Percentiles rank a stretch among this genome's conserved stretches.
phyloP scores from a whole-genome alignment of 2,329 filamentous ascomycete genomes.

The Fusarium compactum region DNA sequence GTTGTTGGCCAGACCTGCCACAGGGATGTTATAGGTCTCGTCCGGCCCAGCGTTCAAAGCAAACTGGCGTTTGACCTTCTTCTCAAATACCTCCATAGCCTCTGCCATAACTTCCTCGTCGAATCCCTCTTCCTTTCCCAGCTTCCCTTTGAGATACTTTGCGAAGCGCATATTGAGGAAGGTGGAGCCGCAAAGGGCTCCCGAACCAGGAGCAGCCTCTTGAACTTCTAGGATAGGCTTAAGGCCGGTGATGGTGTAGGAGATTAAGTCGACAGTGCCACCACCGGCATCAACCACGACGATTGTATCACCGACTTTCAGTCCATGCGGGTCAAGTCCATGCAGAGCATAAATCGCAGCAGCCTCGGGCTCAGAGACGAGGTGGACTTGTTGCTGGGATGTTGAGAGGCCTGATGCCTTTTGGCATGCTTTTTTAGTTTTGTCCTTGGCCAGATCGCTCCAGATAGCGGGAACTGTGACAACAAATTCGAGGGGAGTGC shows the following conservation, averaged over 20 bases:
- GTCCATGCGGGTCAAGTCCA: slow-evolving; percentile 54
- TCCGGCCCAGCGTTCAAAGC: slow-evolving; percentile 49
- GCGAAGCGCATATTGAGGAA: slow-evolving; percentile 60
- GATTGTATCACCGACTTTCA: slow-evolving; percentile 59
- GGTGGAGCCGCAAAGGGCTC: slow-evolving; percentile 61
- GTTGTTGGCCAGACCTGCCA: slow-evolving; percentile 57
- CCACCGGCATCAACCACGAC: slow-evolving; percentile 66
- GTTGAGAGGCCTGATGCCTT: slow-evolving; percentile 50
- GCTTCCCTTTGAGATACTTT: slow-evolving; percentile 55
- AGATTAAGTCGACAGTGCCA: slow-evolving; percentile 64
- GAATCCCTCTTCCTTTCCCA: slow-evolving; percentile 56
- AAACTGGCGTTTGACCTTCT: slow-evolving; percentile 55
- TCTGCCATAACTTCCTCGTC: slow-evolving; percentile 55
- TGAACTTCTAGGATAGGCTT: slow-evolving; percentile 59
- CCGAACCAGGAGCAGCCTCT: slow-evolving; percentile 60
- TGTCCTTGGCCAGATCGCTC: slow-evolving; percentile 64
- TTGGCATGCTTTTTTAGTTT: slow-evolving; percentile 59
- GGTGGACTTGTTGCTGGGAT: slow-evolving; percentile 51
- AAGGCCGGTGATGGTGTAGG: slow-evolving; percentile 59
- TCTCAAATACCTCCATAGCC: slow-evolving; percentile 58
- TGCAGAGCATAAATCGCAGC: slow-evolving; percentile 61
- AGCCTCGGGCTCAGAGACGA: slow-evolving; percentile 63
- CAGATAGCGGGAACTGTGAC: slow-evolving; percentile 69
- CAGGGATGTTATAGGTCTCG: slow-evolving; percentile 54
- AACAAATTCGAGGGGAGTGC: slow-evolving; percentile 61